Percentiles rank a stretch among this genome's conserved stretches.
These are phyloP conservation scores for Lipomyces oligophaga DNA, from an alignment of 805 yeast genomes.

Conservation along the genomic window DNA sequence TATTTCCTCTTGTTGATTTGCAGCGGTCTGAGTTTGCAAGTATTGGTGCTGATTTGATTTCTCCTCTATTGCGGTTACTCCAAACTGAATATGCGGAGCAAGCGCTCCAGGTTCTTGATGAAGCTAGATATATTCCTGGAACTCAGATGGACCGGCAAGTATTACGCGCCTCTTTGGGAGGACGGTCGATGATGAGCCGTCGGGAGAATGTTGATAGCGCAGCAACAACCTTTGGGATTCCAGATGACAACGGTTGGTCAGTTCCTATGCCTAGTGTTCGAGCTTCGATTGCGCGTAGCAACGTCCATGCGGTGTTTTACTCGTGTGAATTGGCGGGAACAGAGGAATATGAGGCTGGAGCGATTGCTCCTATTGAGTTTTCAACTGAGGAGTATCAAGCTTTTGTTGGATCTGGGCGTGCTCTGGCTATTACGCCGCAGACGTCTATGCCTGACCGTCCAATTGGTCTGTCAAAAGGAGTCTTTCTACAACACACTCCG, in stretches of 20 bases:
- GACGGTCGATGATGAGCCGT: slow-evolving; percentile 48
- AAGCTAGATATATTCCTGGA: slow-evolving; percentile 79
- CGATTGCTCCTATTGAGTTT: slow-evolving; percentile 31
- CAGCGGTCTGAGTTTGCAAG: slow-evolving; percentile 76
- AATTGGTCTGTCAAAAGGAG: too few relatives aligned
- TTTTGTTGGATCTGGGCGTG: not conserved
- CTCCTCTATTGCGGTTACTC: slow-evolving; percentile 76
- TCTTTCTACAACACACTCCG: not conserved
- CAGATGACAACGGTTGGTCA: slow-evolving; percentile 95
- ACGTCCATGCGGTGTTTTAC: slow-evolving; percentile 91
- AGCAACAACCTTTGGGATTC: slow-evolving; percentile 89
- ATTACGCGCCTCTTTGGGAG: slow-evolving; percentile 86
- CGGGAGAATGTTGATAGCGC: slow-evolving; percentile 79
- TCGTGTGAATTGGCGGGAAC: slow-evolving; percentile 57
- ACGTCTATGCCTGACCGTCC: not conserved
- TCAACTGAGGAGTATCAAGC: slow-evolving; percentile 38
- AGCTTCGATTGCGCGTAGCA: slow-evolving; percentile 82
- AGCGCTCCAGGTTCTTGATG: slow-evolving; percentile 87
- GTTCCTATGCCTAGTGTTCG: slow-evolving; percentile 92
- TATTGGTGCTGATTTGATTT: slow-evolving; percentile 90
- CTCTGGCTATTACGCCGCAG: too few relatives aligned
- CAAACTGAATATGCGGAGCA: slow-evolving; percentile 84
- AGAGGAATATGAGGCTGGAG: slow-evolving; percentile 28
- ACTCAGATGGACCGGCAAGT: slow-evolving; percentile 88
- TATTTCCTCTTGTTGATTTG: slow-evolving; percentile 75